Base-by-base conservation (phyloP, 2,329 filamentous ascomycete genomes). In the Aspergillus sp. region DNA sequence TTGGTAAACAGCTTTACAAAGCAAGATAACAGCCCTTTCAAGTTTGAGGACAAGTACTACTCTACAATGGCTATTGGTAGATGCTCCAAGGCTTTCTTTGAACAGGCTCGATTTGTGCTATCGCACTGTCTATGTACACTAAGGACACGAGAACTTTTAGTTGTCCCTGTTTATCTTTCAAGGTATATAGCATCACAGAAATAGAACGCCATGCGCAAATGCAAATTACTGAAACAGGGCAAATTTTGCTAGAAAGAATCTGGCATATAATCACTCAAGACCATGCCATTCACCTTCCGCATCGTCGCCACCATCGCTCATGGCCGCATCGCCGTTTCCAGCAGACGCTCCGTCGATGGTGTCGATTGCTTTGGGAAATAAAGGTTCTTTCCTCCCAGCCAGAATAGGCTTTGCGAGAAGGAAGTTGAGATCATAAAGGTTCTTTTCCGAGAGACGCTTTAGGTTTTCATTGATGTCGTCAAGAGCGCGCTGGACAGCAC, bases 381-480 rank as follows among this genome's bases (percentile, higher is more conserved):
- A 57, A 17, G 46, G 52, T 5, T 54, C 63, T 58, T 70, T 71
- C 60, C 70, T 64, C 60, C 69, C 62, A 54, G 69, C 62, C 9
- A 76, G 68, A 6, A 73, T 65, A 9, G 82, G 82, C 69, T 84
- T 82, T 17, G 78, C 79, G 3, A 89, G 77, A 33, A 97, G 78
- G 70, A 96, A 97, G 69, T 96, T 91, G 54, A 97, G 87, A 73
- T 90, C 89, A 77, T 96, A 96, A 52, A 89, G 82, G 68, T 97
- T 98, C 72, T 93, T 90, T 66, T 97, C 92, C 0, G 90, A 90
- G 62, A 97, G 76, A 64, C 87, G 85, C 72, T 91, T 86, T 61
- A 98, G 84, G 70, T 96, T 93, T 58, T 90, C 87, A 64, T 90
- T 85, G 77, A 97, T 91, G 68, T 87, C 87, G 41, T 85, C 82